A percentile compares a stretch with the other conserved stretches of the same genome.
phyloP scores from a whole-genome alignment of 805 yeast species.

The Lipomyces lipofer region DNA sequence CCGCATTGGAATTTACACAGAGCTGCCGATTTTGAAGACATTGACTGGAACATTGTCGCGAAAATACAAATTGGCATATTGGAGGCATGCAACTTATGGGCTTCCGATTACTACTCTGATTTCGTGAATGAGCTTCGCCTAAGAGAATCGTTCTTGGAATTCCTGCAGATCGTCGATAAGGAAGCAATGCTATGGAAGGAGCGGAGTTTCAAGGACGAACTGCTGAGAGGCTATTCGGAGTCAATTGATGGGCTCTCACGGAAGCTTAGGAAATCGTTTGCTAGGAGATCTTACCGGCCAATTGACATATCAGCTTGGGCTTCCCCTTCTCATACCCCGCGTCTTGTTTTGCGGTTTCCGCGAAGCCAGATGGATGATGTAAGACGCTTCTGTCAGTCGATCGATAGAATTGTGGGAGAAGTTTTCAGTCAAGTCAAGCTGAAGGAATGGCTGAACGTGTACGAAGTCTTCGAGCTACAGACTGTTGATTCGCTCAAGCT shows the following conservation, averaged over 20 bases:
- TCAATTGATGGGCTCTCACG: slow-evolving; percentile 51
- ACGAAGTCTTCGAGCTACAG: slow-evolving; percentile 70
- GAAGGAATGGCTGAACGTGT: slow-evolving; percentile 77
- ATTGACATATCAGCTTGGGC: slow-evolving; percentile 36
- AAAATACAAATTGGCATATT: slow-evolving; percentile 80
- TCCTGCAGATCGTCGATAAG: slow-evolving; percentile 66
- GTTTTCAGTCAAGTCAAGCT: slow-evolving; percentile 58
- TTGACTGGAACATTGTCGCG: slow-evolving; percentile 66
- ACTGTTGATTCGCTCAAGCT: slow-evolving; percentile 60
- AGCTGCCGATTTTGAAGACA: slow-evolving; percentile 46
- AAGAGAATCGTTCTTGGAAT: slow-evolving; percentile 59
- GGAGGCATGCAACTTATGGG: slow-evolving; percentile 70
- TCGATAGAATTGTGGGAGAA: slow-evolving; percentile 62
- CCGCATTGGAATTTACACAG: slow-evolving; percentile 34
- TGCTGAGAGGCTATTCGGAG: slow-evolving; percentile 31
- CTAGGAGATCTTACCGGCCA: slow-evolving; percentile 39
- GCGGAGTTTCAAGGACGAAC: slow-evolving; percentile 7
- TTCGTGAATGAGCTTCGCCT: slow-evolving; percentile 67
- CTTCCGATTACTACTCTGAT: slow-evolving; percentile 71
- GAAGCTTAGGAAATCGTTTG: slow-evolving; percentile 62
- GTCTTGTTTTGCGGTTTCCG: slow-evolving; percentile 13
- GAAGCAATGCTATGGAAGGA: slow-evolving; percentile 49
- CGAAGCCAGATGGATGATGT: slow-evolving; percentile 38
- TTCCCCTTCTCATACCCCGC: not conserved
- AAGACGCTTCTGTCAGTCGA: slow-evolving; percentile 59